Conservation (phyloP, 2,329 filamentous ascomycete genomes). For the Penicillium polonicum region DNA sequence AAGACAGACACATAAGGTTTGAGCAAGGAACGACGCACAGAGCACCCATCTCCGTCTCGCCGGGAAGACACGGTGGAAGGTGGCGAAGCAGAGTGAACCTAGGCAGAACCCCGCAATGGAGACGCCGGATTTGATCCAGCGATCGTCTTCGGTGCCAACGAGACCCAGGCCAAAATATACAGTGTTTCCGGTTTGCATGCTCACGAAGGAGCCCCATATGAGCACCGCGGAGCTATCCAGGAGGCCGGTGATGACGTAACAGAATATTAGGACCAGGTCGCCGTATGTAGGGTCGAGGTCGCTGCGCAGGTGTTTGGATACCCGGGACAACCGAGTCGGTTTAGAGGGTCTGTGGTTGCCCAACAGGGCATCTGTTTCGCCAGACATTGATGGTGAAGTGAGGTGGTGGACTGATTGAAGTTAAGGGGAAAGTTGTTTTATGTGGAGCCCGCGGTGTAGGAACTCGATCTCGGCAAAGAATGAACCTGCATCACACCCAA, state of each 20-base stretch:
- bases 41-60: slow-evolving; percentile 46
- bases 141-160: slow-evolving; percentile 49
- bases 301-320: slow-evolving; percentile 11
- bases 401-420: not conserved
- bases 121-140: slow-evolving; percentile 70
- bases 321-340: not conserved
- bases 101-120: slow-evolving; percentile 70
- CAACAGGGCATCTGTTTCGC: slow-evolving; percentile 17
- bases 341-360: not conserved
- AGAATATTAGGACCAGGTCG: slow-evolving; percentile 67
- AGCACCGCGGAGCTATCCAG: slow-evolving; percentile 74
- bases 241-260: slow-evolving; percentile 74
- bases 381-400: not conserved
- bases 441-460: not conserved
- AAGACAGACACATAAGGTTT: slow-evolving; percentile 51
- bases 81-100: slow-evolving; percentile 69
- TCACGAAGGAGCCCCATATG: slow-evolving; percentile 77
- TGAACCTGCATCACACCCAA: too few relatives aligned
- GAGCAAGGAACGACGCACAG: slow-evolving; percentile 54
- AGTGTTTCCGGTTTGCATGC: slow-evolving; percentile 85
- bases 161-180: slow-evolving; percentile 75
- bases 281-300: slow-evolving; percentile 63
- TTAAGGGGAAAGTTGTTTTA: not conserved
- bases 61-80: slow-evolving; percentile 60
- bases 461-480: not conserved